phyloP scores from a whole-genome alignment of 208 protist genomes.

The Trypanosoma brucei region DNA sequence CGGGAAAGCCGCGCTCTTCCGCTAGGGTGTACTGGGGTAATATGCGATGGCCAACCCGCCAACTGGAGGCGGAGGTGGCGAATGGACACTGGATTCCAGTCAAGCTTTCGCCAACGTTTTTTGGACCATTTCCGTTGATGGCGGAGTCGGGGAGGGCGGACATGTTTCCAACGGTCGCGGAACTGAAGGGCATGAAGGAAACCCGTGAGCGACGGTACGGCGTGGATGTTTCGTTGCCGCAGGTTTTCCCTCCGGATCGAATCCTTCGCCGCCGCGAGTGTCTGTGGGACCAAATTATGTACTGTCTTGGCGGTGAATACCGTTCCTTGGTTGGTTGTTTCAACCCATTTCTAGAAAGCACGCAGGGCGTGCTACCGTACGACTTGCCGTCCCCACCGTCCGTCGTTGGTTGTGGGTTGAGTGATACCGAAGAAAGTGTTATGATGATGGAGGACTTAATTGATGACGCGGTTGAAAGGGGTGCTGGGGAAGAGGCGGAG shows the following conservation, averaged over 20 bases:
- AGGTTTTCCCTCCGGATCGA: constrained; percentile 77
- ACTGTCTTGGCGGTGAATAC: constrained; percentile 72
- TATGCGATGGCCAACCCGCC: constrained; percentile 73
- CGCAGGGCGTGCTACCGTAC: constrained; percentile 30
- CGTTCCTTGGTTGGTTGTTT: constrained; percentile 62
- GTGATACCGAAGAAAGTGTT: constrained; percentile 3
- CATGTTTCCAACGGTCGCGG: constrained; percentile 59
- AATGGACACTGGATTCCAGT: constrained; percentile 84
- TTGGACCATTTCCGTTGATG: constrained; percentile 48
- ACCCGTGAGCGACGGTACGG: constrained; percentile 56
- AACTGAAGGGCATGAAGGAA: constrained; percentile 36
- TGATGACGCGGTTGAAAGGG: constrained; percentile 6
- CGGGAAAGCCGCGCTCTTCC: constrained; percentile 68
- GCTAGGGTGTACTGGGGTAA: constrained; percentile 83
- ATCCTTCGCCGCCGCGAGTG: constrained; percentile 67
- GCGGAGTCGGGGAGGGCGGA: constrained; percentile 25
- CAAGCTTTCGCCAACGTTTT: constrained; percentile 75
- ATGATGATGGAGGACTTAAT: constrained; percentile 15
- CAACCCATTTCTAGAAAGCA: constrained; percentile 64
- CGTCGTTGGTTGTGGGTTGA: constrained; percentile 11
- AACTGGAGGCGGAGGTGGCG: constrained; percentile 72
- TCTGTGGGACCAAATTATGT: constrained; percentile 87
- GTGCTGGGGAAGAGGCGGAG: constrained; percentile 10
- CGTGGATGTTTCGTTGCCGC: constrained; percentile 50
- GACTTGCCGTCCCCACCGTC: constrained; percentile 12